Evolutionary conservation across 805 yeast genomes (phyloP), one percentile per base, ranked within the genome.

Genomic region (Yarrowia alimentaria): DNA sequence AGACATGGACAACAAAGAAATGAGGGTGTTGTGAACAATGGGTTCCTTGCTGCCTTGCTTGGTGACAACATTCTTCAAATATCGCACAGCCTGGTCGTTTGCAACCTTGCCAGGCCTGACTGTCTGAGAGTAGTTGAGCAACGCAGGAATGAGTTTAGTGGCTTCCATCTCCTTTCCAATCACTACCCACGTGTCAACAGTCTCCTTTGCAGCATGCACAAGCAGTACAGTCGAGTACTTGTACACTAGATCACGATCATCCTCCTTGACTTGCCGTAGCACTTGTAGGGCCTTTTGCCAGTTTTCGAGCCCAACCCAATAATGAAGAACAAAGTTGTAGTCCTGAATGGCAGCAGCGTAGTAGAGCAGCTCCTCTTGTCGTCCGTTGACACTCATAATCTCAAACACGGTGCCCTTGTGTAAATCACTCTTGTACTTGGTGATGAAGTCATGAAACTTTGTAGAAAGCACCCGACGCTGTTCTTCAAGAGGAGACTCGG

Each of bases 161-260:
- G 37, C 35, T 4, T 43, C 50, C 6, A 43, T 30, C 13, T 30
- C 37, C n/a, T 21, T 21, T 2, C 50, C 60, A 45, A 70, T 60
- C 45, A 80, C 74, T 60, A 85, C 75, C 97, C 97, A 93, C 0
- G 85, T 73, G 47, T 82, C 83, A 1, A 86, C 79, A 0, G 96
- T 87, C 10, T 73, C 75, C 21, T 69, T 70, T 0, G 99, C 90
- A 11, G 76, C 67, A 58, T 85, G 85, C 2, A 80, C 70, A 47
- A 93, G 63, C 29, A 93, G 64, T 0, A 81, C 81, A 0, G 83
- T 80, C 0, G 97, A 74, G 54, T 81, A 80, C 55, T 77, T 76
- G 66, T 88, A 86, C 5, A 85, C 75, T 7, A 78, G 61, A 0
- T 67, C 61, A 0, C 73, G 68, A 31, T 75, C 74, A 31, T 74